These are phyloP conservation scores for Gaertneriomyces semiglobifer DNA, from an alignment of 192 early-diverging fungal species.

Conservation along the genomic window DNA sequence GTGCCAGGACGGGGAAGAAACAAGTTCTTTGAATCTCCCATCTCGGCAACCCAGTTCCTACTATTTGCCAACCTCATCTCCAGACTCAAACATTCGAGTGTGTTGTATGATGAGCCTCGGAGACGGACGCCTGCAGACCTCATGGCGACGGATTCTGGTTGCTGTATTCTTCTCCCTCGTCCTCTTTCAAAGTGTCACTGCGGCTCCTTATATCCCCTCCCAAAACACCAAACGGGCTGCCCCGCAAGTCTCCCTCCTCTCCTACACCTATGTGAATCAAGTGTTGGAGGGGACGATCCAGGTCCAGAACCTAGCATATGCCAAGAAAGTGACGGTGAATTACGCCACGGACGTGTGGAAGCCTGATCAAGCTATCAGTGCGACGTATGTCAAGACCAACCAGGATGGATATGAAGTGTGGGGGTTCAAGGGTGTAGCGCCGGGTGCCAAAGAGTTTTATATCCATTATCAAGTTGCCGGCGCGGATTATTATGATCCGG, in stretches of 20 bases:
- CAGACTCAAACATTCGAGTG: no score
- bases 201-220: no score
- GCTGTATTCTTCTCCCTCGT: no score
- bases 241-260: not conserved
- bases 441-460: not conserved
- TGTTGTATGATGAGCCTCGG: no score
- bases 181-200: no score
- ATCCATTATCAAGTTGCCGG: not conserved
- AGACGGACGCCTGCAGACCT: no score
- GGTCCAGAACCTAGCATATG: not conserved
- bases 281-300: not conserved
- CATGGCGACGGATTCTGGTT: no score
- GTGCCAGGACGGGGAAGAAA: no score
- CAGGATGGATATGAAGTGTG: not conserved
- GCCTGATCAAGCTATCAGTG: not conserved
- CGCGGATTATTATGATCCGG: not conserved
- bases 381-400: not conserved
- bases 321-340: not conserved
- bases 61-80: no score
- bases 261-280: not conserved
- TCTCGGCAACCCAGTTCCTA: no score
- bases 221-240: not conserved
- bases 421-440: not conserved
- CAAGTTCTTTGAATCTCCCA: no score
- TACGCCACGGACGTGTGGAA: not conserved